These are phyloP conservation scores for Fusarium circinatum DNA, from an alignment of 2,329 filamentous ascomycete species.

Conservation along the genomic window DNA sequence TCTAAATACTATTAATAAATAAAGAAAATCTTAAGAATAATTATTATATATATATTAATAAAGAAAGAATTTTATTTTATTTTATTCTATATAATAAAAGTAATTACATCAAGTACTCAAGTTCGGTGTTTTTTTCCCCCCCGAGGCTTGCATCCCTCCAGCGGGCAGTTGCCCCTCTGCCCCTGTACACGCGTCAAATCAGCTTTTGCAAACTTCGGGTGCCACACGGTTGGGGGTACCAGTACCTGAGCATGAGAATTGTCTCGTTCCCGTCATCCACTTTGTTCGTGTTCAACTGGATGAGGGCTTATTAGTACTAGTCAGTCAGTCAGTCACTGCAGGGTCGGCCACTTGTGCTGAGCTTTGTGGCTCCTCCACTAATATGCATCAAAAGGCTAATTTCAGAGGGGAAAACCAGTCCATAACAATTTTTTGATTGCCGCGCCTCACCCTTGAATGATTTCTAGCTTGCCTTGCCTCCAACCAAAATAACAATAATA, in stretches of 20 bases:
- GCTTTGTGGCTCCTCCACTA: constrained; percentile 22
- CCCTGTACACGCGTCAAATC: constrained; percentile 42
- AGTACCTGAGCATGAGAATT: constrained; percentile 22
- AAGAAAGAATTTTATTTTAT: too few species aligned
- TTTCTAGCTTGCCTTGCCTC: background rate
- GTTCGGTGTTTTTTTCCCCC: too few species aligned
- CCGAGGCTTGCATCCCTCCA: constrained; percentile 19
- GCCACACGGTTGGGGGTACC: constrained; percentile 28
- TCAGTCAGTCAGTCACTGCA: constrained; percentile 14
- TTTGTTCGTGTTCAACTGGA: constrained; percentile 33
- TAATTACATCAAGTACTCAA: too few species aligned
- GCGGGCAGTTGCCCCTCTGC: constrained; percentile 13
- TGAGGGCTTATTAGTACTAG: constrained; percentile 4
- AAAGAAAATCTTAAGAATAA: too few species aligned
- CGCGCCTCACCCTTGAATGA: constrained; percentile 40
- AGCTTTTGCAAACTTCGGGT: constrained; percentile 3
- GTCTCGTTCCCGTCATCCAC: constrained; percentile 15
- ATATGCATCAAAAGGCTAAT: constrained; percentile 40
- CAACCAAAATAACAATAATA: constrained; percentile 20
- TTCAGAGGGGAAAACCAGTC: constrained; percentile 41
- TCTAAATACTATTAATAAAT: too few species aligned
- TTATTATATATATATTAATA: too few species aligned
- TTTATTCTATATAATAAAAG: too few species aligned
- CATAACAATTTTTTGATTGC: constrained; percentile 47
- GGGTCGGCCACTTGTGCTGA: background rate